phyloP scores from a whole-genome alignment of 257 asterid genomes.

The Nicotiana benthamiana region DNA sequence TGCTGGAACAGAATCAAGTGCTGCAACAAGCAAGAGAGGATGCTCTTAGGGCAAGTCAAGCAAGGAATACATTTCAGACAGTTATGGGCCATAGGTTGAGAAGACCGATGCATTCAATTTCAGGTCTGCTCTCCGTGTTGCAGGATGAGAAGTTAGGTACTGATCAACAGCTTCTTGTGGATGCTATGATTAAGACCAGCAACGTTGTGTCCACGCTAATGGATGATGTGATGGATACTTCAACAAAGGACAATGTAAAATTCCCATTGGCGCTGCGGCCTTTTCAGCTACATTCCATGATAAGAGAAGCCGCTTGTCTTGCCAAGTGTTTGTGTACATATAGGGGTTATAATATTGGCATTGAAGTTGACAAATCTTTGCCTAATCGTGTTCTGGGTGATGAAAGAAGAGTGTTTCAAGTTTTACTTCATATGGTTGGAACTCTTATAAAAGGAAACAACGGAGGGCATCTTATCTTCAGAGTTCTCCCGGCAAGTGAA shows the following conservation, averaged over 20 bases:
- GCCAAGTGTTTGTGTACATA: constrained; percentile 70
- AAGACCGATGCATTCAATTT: constrained; percentile 87
- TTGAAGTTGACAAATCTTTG: constrained; percentile 64
- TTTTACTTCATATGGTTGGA: constrained; percentile 79
- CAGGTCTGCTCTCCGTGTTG: constrained; percentile 65
- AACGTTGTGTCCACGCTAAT: constrained; percentile 62
- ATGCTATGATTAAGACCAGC: constrained; percentile 67
- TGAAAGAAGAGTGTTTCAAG: constrained; percentile 79
- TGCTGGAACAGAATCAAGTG: constrained; percentile 73
- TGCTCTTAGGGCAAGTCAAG: constrained; percentile 79
- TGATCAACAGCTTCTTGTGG: constrained; percentile 57
- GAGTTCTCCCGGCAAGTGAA: constrained; percentile 42
- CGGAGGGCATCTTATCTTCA: constrained; percentile 48
- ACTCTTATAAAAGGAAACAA: constrained; percentile 47
- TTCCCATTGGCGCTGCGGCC: constrained; percentile 53
- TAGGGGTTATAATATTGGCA: constrained; percentile 45
- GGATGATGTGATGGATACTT: constrained; percentile 68
- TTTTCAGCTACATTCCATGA: constrained; percentile 59
- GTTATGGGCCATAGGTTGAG: constrained; percentile 83
- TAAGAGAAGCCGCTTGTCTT: constrained; percentile 75
- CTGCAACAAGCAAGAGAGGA: constrained; percentile 72
- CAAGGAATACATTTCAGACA: constrained; percentile 67
- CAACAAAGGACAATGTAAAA: constrained; percentile 48
- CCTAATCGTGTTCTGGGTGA: constrained; percentile 89
- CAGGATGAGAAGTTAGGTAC: constrained; percentile 52